A percentile compares a stretch with the other conserved stretches of the same genome.
Conservation (phyloP, 2,329 filamentous ascomycete species). For the Acrocalymma vagum region DNA sequence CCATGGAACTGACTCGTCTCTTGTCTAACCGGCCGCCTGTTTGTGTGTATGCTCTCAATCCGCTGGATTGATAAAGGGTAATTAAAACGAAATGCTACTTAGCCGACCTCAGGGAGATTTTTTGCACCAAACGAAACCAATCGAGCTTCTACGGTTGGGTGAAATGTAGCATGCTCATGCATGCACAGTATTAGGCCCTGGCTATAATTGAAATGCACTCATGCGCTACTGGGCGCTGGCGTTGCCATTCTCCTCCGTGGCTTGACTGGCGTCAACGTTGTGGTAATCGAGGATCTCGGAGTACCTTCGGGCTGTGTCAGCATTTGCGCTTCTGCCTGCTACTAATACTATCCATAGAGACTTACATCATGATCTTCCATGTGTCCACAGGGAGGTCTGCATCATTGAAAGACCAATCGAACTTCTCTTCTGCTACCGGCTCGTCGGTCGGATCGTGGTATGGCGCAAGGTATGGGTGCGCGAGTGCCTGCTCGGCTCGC, state of each 20-base stretch:
- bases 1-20: no score
- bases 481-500: conserved; percentile 83
- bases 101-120: no score
- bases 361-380: conserved; percentile 99
- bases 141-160: no score
- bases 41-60: no score
- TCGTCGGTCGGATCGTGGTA: conserved; percentile 99
- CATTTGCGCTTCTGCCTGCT: not conserved
- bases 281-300: conserved; percentile 99
- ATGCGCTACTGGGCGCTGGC: no score
- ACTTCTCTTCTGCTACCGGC: conserved; percentile 94
- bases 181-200: conserved; percentile 19
- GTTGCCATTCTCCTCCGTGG: conserved; percentile 42
- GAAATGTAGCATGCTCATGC: conserved; percentile 19
- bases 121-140: no score
- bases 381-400: conserved; percentile 96
- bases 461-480: conserved; percentile 91
- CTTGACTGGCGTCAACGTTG: conserved; percentile 78
- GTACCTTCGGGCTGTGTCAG: conserved; percentile 71
- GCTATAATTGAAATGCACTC: no score
- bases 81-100: no score
- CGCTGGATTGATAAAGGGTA: no score
- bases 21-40: no score
- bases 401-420: conserved; percentile 99
- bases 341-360: not conserved